Evolutionary conservation across 192 early-diverging fungal genomes (phyloP), one percentile per base, ranked within the genome.

Genomic region (Umbelopsis isabellina): DNA sequence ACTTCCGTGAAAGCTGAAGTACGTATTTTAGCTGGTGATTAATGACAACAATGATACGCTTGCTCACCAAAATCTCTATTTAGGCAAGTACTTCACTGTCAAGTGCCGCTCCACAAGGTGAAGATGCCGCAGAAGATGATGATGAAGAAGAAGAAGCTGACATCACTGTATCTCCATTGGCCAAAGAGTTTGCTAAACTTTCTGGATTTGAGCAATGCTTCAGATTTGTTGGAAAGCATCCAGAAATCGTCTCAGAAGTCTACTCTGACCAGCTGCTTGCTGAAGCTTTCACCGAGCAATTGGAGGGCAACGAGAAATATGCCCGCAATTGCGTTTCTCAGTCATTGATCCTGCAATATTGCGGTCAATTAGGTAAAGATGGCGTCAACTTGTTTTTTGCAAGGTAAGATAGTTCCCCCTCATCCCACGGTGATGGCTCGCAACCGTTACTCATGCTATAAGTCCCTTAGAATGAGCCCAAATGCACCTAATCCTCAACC

Each of bases 301-400:
- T 96, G 47, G 81, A 84, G 2, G 91, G 91, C 7, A 83, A 92
- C n/a, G 80, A 83, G 30, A 76, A 81, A 25, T 83, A 85, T 37
- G 88, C 94, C 27, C 83, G 88, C 65, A 88, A 87, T 49, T 92
- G 89, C 68, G 93, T 98, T 22, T 85, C 85, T 49, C 93, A 97
- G 74, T 86, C 89, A 20, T 78, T 95, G 71, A 82, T 96, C 10
- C 81, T 98, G 51, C 92, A 95, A 70, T 98, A 97, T 73, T 92
- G 91, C 69, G 82, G 86, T 20, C 81, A 91, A 45, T 84, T 98
- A 44, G 95, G 95, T 46, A 77, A 84, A 49, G 90, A 93, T 70
- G 97, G 97, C 33, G 87, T 95, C 18, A 83, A 81, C 20, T 73
- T 95, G 25, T 98, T 98, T 74, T 95, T 96, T 77, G 76, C 77